Conservation (phyloP, 2,329 filamentous ascomycete species). For the Pseudogymnoascus sp. region DNA sequence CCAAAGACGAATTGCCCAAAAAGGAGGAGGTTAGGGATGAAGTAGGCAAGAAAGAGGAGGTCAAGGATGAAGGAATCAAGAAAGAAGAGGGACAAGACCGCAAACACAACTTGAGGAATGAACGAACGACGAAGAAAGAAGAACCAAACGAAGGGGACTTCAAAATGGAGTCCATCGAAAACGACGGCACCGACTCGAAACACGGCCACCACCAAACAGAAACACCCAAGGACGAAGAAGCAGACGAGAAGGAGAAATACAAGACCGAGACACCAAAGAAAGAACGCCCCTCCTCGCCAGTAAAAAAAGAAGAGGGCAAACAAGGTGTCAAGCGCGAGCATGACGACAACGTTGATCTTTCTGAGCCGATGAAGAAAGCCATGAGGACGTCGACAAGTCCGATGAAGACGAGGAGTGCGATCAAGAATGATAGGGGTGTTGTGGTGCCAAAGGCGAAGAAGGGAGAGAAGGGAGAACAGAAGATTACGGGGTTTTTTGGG, state of each 20-base stretch:
- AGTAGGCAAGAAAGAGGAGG: slow-evolving; percentile 14
- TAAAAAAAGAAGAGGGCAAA: slow-evolving; percentile 16
- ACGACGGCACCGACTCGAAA: slow-evolving; percentile 17
- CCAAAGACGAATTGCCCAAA: slow-evolving; percentile 12
- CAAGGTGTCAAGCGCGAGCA: slow-evolving; percentile 25
- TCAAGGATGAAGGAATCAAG: slow-evolving; percentile 12
- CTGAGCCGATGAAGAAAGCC: slow-evolving; percentile 21
- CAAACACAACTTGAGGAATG: not conserved
- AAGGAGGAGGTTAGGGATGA: slow-evolving; percentile 4
- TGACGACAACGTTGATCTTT: slow-evolving; percentile 20
- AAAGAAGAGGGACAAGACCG: not conserved
- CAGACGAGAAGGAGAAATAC: slow-evolving; percentile 8
- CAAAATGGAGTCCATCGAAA: slow-evolving; percentile 20
- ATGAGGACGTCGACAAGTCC: slow-evolving; percentile 20
- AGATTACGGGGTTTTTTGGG: slow-evolving; percentile 51
- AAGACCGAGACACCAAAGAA: not conserved
- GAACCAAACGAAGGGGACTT: slow-evolving; percentile 20
- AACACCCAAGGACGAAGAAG: slow-evolving; percentile 14
- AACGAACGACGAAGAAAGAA: not conserved
- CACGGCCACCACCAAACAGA: slow-evolving; percentile 17
- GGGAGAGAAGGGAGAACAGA: slow-evolving; percentile 26
- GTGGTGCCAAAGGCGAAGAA: slow-evolving; percentile 16
- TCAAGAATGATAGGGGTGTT: slow-evolving; percentile 23
- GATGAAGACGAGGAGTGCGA: slow-evolving; percentile 24
- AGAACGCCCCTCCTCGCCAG: not conserved